A percentile compares a stretch with the other conserved stretches of the same genome.
Evolutionary conservation across 345 rosid genomes (phyloP).

Genomic region (Geranium rotundifolium): DNA sequence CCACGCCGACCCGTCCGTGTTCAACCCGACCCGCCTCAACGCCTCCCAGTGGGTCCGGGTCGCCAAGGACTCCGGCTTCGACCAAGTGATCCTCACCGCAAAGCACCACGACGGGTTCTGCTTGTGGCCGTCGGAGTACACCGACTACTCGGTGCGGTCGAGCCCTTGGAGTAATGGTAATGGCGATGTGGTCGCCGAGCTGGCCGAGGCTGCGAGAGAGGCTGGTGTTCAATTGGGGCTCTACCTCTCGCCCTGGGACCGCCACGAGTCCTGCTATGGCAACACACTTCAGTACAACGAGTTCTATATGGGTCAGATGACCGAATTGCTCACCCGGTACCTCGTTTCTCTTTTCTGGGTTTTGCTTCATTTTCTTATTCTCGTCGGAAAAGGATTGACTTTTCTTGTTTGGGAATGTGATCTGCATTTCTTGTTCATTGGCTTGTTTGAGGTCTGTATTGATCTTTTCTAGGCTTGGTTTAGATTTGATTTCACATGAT

Average conservation of each 20-base stretch:
- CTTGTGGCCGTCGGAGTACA: slow-evolving; percentile 71
- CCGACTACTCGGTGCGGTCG: slow-evolving; percentile 62
- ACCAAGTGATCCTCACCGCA: slow-evolving; percentile 64
- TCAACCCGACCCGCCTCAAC: slow-evolving; percentile 52
- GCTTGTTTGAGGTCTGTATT: background rate
- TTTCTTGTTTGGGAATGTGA: no score
- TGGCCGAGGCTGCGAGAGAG: slow-evolving; percentile 50
- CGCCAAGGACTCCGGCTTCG: slow-evolving; percentile 62
- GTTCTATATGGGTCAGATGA: slow-evolving; percentile 76
- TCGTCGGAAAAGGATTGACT: background rate
- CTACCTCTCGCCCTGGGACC: slow-evolving; percentile 92
- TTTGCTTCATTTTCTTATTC: background rate
- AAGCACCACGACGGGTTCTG: slow-evolving; percentile 98
- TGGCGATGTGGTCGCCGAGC: slow-evolving; percentile 65
- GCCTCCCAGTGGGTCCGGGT: slow-evolving; percentile 76
- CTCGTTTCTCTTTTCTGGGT: background rate
- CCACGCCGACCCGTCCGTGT: slow-evolving; percentile 48
- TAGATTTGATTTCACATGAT: background rate
- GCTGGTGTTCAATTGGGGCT: slow-evolving; percentile 55
- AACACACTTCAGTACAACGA: slow-evolving; percentile 77
- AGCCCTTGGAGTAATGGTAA: slow-evolving; percentile 52
- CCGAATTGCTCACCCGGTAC: slow-evolving; percentile 74
- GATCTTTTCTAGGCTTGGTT: background rate
- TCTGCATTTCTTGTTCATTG: no score
- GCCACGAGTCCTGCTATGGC: slow-evolving; percentile 62